phyloP scores from a whole-genome alignment of 2,329 filamentous ascomycete species.

The Herpomyces periplanetae region DNA sequence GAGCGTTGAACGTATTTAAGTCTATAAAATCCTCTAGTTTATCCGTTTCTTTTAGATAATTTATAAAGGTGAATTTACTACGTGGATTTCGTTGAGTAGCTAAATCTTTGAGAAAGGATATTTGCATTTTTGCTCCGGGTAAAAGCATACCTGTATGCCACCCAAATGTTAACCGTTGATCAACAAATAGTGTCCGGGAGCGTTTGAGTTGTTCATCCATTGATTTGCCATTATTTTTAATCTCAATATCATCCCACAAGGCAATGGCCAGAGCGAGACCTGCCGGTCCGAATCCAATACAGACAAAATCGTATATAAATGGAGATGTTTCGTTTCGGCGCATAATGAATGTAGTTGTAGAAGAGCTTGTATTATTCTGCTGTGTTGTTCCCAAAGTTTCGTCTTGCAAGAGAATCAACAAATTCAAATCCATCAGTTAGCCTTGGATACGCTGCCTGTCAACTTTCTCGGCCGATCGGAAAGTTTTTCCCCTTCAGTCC shows the following conservation, averaged over 20 bases:
- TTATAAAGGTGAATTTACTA: conserved; percentile 74
- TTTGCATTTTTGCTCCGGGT: conserved; percentile 79
- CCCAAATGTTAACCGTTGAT: conserved; percentile 41
- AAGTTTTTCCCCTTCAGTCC: no score
- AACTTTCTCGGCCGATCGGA: no score
- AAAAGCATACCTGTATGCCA: conserved; percentile 93
- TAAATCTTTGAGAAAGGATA: conserved; percentile 84
- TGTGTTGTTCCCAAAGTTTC: no score
- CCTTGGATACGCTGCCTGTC: no score
- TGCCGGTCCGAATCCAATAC: conserved; percentile 68
- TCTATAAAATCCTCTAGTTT: conserved; percentile 75
- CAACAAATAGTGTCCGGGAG: conserved; percentile 39
- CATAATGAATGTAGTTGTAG: no score
- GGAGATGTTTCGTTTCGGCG: no score
- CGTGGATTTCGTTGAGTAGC: conserved; percentile 55
- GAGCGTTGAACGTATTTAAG: conserved; percentile 48
- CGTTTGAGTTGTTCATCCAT: conserved; percentile 9
- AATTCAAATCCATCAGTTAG: conserved; percentile 1
- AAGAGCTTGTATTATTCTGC: no score
- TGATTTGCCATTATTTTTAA: no score
- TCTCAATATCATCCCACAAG: conserved; percentile 35
- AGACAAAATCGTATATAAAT: conserved; percentile 59
- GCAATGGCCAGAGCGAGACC: conserved; percentile 63
- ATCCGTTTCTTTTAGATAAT: conserved; percentile 46
- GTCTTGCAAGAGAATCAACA: not conserved